Evolutionary conservation across 2,329 filamentous ascomycete species (phyloP).

Genomic region (Stagonosporopsis tanaceti): DNA sequence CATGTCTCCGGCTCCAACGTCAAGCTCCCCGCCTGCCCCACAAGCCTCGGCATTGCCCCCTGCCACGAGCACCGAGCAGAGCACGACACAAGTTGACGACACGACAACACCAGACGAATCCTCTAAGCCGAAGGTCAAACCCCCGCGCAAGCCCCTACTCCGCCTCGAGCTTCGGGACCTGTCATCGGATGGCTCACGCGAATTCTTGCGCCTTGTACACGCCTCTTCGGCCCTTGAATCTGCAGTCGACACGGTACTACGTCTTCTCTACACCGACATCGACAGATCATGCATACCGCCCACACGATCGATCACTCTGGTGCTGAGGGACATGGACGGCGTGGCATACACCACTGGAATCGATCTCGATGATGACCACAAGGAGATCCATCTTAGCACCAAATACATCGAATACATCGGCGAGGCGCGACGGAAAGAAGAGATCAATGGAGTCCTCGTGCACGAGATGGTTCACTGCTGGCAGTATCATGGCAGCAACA

Average conservation of each 20-base stretch:
- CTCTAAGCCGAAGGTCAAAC: constrained; percentile 29
- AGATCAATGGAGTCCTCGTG: constrained; percentile 83
- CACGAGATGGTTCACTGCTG: constrained; percentile 97
- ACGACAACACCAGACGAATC: background rate
- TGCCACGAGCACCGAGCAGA: constrained; percentile 10
- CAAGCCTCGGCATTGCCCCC: constrained; percentile 42
- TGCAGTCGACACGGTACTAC: constrained; percentile 73
- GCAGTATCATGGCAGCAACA: constrained; percentile 74
- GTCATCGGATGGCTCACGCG: constrained; percentile 63
- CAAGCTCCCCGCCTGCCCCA: constrained; percentile 30
- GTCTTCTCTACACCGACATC: constrained; percentile 69
- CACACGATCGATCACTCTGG: constrained; percentile 86
- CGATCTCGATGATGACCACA: constrained; percentile 83
- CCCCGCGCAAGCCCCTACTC: constrained; percentile 53
- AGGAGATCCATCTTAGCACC: constrained; percentile 89
- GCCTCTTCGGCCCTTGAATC: constrained; percentile 67
- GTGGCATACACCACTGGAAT: constrained; percentile 88
- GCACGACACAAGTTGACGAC: constrained; percentile 11
- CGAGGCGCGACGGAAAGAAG: constrained; percentile 53
- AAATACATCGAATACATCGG: constrained; percentile 68
- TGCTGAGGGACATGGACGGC: constrained; percentile 80
- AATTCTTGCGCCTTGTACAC: constrained; percentile 74
- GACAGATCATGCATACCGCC: constrained; percentile 55
- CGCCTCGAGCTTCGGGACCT: constrained; percentile 60
- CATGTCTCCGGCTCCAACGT: constrained; percentile 36